phyloP scores from a whole-genome alignment of 768 basidiomycete genomes.

The Naganishia onofrii region DNA sequence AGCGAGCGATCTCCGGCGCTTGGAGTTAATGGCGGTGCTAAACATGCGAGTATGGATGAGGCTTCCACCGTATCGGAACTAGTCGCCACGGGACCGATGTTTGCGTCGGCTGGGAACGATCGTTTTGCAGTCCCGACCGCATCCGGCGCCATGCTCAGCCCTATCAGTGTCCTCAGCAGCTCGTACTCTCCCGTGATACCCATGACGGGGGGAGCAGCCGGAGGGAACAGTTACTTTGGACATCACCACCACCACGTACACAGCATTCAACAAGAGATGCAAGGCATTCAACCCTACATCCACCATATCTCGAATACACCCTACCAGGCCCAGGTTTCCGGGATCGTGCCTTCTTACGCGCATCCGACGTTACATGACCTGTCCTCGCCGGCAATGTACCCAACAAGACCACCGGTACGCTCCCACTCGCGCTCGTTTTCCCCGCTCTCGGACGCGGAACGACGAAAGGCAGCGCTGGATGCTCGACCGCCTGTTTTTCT shows the following conservation, averaged over 20 bases:
- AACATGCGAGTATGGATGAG: too few species aligned
- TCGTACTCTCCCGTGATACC: constrained; percentile 1
- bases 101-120: background rate
- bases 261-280: background rate
- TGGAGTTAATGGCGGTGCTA: too few species aligned
- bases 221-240: background rate
- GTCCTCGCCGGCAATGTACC: background rate
- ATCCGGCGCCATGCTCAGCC: constrained; percentile 1
- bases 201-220: background rate
- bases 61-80: too few species aligned
- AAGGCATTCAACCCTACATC: constrained; percentile 7
- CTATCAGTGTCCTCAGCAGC: constrained; percentile 9
- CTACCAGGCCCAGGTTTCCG: constrained; percentile 6
- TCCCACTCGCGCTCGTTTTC: background rate
- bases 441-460: background rate
- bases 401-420: background rate
- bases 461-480: background rate
- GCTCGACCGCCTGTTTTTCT: constrained; percentile 33
- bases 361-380: background rate
- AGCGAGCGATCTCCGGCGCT: too few species aligned
- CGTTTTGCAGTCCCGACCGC: background rate
- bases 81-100: background rate
- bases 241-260: constrained; percentile 3
- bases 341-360: constrained; percentile 6
- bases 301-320: constrained; percentile 3